A percentile compares a stretch with the other conserved stretches of the same genome.
These are phyloP conservation scores for Fomitopsis betulina DNA, from an alignment of 1,284 basidiomycete species.

Conservation along the genomic window DNA sequence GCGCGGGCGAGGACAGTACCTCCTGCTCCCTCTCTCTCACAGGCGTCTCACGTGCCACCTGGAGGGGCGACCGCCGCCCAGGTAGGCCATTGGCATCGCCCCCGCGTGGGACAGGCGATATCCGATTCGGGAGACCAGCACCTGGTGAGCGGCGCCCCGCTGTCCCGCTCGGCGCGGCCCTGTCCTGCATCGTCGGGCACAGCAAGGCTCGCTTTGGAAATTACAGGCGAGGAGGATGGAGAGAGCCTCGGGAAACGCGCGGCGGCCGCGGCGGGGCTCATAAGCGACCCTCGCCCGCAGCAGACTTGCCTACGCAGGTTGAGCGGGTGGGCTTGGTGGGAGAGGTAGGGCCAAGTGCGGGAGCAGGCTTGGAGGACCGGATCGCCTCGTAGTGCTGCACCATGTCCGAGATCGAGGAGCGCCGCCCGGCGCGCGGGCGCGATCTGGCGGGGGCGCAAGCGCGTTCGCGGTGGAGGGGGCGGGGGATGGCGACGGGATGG, in stretches of 20 bases:
- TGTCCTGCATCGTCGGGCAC: conserved; percentile 22
- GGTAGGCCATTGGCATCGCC: conserved; percentile 15
- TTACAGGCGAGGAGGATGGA: conserved; percentile 23
- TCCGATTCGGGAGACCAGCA: conserved; percentile 13
- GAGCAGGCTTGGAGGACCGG: conserved; percentile 17
- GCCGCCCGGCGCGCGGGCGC: conserved; percentile 33
- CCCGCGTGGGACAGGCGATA: conserved; percentile 20
- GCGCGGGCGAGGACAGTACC: not conserved
- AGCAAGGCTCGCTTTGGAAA: conserved; percentile 19
- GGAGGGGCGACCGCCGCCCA: conserved; percentile 23
- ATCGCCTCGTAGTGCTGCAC: conserved; percentile 75
- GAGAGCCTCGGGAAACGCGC: conserved; percentile 28
- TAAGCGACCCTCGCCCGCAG: conserved; percentile 6
- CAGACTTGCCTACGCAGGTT: conserved; percentile 15
- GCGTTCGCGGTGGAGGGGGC: conserved; percentile 27
- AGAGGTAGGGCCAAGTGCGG: conserved; percentile 24
- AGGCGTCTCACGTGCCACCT: conserved; percentile 8
- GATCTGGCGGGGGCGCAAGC: conserved; percentile 23
- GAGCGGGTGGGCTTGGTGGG: conserved; percentile 31
- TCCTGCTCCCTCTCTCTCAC: not conserved
- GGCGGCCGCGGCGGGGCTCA: conserved; percentile 25
- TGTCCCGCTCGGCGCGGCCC: conserved; percentile 14
- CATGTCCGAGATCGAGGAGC: conserved; percentile 79
- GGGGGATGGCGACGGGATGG: conserved; percentile 25
- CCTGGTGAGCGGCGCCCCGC: conserved; percentile 22